phyloP scores from a whole-genome alignment of 2,329 filamentous ascomycete genomes.

The Diaporthe longicolla region DNA sequence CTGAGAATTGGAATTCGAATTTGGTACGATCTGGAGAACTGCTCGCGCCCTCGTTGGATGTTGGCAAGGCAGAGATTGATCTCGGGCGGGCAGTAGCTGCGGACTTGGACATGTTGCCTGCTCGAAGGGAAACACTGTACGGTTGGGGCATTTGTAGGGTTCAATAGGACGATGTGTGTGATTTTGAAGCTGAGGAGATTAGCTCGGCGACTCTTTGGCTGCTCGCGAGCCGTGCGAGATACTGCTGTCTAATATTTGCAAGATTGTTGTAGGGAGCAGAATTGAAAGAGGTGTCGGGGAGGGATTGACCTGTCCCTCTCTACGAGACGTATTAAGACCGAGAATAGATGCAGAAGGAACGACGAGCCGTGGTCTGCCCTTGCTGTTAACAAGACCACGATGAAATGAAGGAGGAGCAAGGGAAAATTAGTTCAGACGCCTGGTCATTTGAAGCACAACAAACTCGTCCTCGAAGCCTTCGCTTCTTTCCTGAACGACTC shows the following conservation, averaged over 20 bases:
- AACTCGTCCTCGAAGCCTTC: constrained; percentile 10
- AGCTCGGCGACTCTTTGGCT: not conserved
- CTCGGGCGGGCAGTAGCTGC: not conserved
- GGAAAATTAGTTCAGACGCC: no score
- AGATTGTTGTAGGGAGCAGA: not conserved
- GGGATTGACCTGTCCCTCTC: not conserved
- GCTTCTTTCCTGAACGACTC: constrained; percentile 5
- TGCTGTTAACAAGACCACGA: not conserved
- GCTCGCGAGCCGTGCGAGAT: not conserved
- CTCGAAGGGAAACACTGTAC: not conserved
- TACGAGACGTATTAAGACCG: not conserved
- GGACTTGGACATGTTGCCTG: not conserved
- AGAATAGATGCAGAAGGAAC: constrained; percentile 11
- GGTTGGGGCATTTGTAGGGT: not conserved
- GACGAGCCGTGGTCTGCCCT: not conserved
- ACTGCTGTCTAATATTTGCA: not conserved
- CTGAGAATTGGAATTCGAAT: not conserved
- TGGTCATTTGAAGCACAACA: constrained; percentile 29
- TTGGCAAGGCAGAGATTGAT: not conserved
- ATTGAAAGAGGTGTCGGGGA: not conserved
- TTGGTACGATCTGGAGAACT: not conserved
- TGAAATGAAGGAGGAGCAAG: not conserved
- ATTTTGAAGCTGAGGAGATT: not conserved
- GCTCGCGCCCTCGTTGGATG: not conserved
- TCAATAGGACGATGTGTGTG: not conserved